Evolutionary conservation across 331 rosid species (phyloP).

Genomic region (Quercus phellos): DNA sequence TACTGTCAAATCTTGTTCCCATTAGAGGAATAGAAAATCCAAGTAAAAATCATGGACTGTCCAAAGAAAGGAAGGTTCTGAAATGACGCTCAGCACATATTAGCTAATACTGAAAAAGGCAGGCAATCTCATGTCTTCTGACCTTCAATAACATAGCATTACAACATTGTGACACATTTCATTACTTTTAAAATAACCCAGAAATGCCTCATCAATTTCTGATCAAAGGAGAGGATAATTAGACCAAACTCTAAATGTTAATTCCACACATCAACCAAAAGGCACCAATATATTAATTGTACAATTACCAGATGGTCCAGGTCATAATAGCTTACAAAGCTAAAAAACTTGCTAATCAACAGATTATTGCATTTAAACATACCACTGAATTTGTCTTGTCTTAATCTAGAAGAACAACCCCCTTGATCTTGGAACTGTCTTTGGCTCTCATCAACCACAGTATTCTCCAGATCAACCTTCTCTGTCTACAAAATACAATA

Average conservation of each 20-base stretch:
- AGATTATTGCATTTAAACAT: slow-evolving; percentile 25
- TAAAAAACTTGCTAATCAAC: slow-evolving; percentile 5
- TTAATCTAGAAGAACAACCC: slow-evolving; percentile 48
- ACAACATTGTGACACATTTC: slow-evolving; percentile 5
- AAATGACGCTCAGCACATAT: neutral
- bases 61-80: neutral
- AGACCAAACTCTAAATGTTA: slow-evolving; percentile 3
- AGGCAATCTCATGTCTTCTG: slow-evolving; percentile 1
- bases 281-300: neutral
- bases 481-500: slow-evolving; percentile 72
- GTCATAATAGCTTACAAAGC: neutral
- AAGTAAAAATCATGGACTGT: neutral
- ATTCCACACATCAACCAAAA: neutral
- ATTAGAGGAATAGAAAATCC: neutral
- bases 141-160: slow-evolving; percentile 13
- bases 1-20: neutral
- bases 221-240: neutral
- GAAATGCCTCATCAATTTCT: slow-evolving; percentile 15
- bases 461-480: slow-evolving; percentile 95
- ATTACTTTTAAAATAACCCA: slow-evolving; percentile 16
- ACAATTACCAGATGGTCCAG: neutral
- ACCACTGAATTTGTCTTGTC: slow-evolving; percentile 79
- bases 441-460: slow-evolving; percentile 97
- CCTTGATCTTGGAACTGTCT: slow-evolving; percentile 67
- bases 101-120: neutral